Evolutionary conservation across 2,329 filamentous ascomycete species (phyloP).

Genomic region (Penicillium verrucosum): DNA sequence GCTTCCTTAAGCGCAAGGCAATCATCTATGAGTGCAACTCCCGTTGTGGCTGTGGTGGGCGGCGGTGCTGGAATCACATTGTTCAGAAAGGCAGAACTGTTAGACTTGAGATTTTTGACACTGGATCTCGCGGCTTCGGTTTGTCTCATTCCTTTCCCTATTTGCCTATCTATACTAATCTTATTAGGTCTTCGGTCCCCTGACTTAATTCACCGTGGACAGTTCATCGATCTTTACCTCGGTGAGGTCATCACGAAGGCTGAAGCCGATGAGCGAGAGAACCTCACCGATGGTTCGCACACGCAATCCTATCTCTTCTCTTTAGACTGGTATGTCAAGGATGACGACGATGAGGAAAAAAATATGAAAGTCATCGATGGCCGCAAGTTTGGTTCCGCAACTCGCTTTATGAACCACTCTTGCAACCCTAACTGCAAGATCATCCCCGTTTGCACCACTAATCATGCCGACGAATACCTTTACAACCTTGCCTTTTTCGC

Average conservation of each 20-base stretch:
- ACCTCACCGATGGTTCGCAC: conserved; percentile 18
- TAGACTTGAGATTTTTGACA: conserved; percentile 44
- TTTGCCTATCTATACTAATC: conserved; percentile 3
- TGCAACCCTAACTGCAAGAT: conserved; percentile 49
- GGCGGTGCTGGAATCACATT: conserved; percentile 42
- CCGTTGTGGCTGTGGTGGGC: conserved; percentile 34
- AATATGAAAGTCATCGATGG: conserved; percentile 44
- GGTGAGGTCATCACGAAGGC: conserved; percentile 44
- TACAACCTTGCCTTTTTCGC: conserved; percentile 51
- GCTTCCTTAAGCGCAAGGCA: conserved; percentile 31
- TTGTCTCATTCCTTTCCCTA: conserved; percentile 1
- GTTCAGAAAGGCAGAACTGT: conserved; percentile 42
- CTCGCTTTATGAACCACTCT: conserved; percentile 50
- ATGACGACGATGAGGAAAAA: conserved; percentile 22
- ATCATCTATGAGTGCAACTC: conserved; percentile 45
- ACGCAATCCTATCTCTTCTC: conserved; percentile 43
- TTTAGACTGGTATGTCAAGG: conserved; percentile 37
- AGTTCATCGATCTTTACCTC: conserved; percentile 47
- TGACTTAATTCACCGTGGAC: conserved; percentile 37
- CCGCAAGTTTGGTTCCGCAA: conserved; percentile 40
- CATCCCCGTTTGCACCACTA: conserved; percentile 41
- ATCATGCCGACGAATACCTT: conserved; percentile 39
- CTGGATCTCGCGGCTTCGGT: conserved; percentile 43
- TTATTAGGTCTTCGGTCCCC: conserved; percentile 40
- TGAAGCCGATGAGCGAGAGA: conserved; percentile 40